These are phyloP conservation scores for Hanseniaspora hatyaiensis DNA, from an alignment of 805 yeast genomes.

Conservation along the genomic window DNA sequence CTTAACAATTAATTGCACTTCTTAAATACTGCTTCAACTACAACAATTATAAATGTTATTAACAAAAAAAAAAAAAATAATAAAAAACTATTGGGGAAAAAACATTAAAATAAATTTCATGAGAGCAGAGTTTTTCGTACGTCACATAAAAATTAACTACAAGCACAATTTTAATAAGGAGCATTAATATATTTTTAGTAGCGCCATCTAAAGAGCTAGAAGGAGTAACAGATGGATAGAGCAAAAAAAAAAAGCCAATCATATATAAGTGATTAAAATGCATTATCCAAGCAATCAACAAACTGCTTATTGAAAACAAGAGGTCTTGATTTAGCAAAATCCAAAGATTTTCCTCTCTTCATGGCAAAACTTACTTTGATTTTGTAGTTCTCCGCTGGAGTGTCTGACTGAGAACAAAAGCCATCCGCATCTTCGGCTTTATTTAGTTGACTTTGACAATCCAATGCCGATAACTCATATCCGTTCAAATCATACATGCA, in stretches of 20 bases:
- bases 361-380: constrained; percentile 6
- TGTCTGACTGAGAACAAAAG: no score
- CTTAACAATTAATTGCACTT: no score
- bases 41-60: no score
- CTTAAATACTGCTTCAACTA: no score
- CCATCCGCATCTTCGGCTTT: no score
- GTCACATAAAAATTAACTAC: no score
- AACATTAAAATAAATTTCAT: no score
- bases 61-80: neutral
- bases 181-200: no score
- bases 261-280: neutral
- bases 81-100: neutral
- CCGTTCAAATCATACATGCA: constrained; percentile 8
- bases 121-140: no score
- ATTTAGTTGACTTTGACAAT: neutral
- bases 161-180: no score
- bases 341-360: constrained; percentile 12
- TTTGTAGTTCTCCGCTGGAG: neutral
- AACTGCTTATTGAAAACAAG: neutral
- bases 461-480: neutral
- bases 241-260: neutral
- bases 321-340: neutral
- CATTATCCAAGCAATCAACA: neutral
- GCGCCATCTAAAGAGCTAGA: no score
- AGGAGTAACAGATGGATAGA: no score